These are phyloP conservation scores for Ascochyta clinopodiicola DNA, from an alignment of 2,329 filamentous ascomycete species.

Conservation along the genomic window DNA sequence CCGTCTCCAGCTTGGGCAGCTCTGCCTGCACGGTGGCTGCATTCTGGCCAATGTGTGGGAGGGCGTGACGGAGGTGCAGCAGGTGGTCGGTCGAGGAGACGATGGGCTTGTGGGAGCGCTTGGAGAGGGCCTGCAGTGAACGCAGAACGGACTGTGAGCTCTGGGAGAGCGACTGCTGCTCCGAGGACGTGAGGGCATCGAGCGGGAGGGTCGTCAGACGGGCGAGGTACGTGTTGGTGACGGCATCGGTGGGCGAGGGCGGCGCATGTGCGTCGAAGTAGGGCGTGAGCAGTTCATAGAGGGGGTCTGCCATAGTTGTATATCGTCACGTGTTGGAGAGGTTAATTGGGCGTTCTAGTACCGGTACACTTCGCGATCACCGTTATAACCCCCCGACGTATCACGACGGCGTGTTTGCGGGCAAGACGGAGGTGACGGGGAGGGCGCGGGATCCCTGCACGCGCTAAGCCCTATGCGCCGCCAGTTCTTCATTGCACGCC, in stretches of 20 bases:
- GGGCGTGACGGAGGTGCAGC: slow-evolving; percentile 70
- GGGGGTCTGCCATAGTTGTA: slow-evolving; percentile 59
- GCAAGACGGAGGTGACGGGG: slow-evolving; percentile 20
- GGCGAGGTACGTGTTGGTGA: slow-evolving; percentile 74
- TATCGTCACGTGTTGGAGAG: slow-evolving; percentile 1
- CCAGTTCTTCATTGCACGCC: slow-evolving; percentile 23
- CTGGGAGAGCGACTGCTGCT: slow-evolving; percentile 81
- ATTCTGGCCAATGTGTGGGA: slow-evolving; percentile 73
- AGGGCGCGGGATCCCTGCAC: background rate
- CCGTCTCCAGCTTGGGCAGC: slow-evolving; percentile 79
- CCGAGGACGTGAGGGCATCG: slow-evolving; percentile 72
- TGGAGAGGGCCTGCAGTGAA: slow-evolving; percentile 85
- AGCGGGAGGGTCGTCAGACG: slow-evolving; percentile 79
- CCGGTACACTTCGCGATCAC: background rate
- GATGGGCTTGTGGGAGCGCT: slow-evolving; percentile 84
- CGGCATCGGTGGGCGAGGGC: slow-evolving; percentile 56
- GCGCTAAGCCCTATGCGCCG: slow-evolving; percentile 9
- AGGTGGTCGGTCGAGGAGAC: slow-evolving; percentile 82
- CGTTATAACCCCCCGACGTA: background rate
- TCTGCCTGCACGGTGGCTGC: slow-evolving; percentile 71
- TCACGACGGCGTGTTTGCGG: slow-evolving; percentile 13
- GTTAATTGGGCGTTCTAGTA: too few species aligned
- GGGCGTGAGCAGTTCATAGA: slow-evolving; percentile 75
- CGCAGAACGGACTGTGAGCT: slow-evolving; percentile 80
- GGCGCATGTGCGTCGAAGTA: slow-evolving; percentile 59